phyloP scores from a whole-genome alignment of 2,329 filamentous ascomycete species.

The Pseudogymnoascus sp. region DNA sequence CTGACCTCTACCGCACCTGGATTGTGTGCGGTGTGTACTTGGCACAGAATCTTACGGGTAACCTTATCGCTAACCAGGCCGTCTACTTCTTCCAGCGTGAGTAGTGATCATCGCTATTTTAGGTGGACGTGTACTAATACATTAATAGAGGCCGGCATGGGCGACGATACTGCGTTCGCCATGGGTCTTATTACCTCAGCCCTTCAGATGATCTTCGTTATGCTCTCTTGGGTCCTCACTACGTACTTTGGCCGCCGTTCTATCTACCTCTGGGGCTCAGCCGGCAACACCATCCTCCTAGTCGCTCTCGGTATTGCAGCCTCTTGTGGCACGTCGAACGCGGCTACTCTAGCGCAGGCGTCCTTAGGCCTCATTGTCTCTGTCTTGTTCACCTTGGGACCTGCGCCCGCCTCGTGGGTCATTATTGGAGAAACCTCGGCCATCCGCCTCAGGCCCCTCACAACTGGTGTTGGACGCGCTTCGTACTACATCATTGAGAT shows the following conservation, averaged over 20 bases:
- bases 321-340: conserved; percentile 31
- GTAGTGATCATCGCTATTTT: not conserved
- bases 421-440: conserved; percentile 61
- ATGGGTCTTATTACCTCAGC: conserved; percentile 57
- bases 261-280: conserved; percentile 11
- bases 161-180: conserved; percentile 46
- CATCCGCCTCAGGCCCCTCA: conserved; percentile 55
- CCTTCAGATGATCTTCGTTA: conserved; percentile 53
- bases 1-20: conserved; percentile 44
- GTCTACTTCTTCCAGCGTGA: conserved; percentile 48
- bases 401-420: conserved; percentile 56
- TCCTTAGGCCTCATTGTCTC: conserved; percentile 42
- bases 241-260: conserved; percentile 47
- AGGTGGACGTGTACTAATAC: conserved; percentile 1
- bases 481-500: conserved; percentile 58
- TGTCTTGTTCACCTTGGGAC: conserved; percentile 54
- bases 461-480: conserved; percentile 55
- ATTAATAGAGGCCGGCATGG: conserved; percentile 50
- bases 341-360: conserved; percentile 12
- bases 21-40: conserved; percentile 51
- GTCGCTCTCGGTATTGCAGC: conserved; percentile 51
- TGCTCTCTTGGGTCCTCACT: conserved; percentile 60
- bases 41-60: conserved; percentile 53
- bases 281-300: not conserved
- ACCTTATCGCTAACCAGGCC: conserved; percentile 55